phyloP scores from a whole-genome alignment of 2,329 filamentous ascomycete genomes.

The Fusarium falciforme region DNA sequence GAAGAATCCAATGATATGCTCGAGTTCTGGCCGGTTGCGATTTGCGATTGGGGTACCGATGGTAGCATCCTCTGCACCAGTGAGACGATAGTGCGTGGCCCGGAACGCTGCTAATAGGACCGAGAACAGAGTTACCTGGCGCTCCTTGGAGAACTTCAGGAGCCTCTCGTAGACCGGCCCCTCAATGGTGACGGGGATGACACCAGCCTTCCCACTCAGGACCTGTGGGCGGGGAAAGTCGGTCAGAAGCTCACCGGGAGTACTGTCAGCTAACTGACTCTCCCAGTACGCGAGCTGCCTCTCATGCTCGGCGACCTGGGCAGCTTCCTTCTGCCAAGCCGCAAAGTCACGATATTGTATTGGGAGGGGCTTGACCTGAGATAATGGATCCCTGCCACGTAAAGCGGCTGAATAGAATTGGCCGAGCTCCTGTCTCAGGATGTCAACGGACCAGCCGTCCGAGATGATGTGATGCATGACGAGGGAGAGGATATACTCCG shows the following conservation, averaged over 20 bases:
- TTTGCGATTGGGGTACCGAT: conserved; percentile 35
- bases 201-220: not conserved
- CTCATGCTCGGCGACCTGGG: conserved; percentile 36
- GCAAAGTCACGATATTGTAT: conserved; percentile 26
- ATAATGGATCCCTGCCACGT: conserved; percentile 10
- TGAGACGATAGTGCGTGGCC: conserved; percentile 40
- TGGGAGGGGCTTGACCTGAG: conserved; percentile 34
- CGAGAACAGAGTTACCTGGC: not conserved
- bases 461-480: conserved; percentile 39
- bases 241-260: conserved; percentile 15
- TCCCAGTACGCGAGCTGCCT: conserved; percentile 5
- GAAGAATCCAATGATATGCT: conserved; percentile 37
- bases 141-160: conserved; percentile 15
- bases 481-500: conserved; percentile 23
- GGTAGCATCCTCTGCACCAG: conserved; percentile 31
- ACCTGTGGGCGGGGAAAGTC: conserved; percentile 18
- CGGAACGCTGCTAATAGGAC: conserved; percentile 34
- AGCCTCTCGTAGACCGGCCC: conserved; percentile 4
- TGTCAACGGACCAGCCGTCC: conserved; percentile 38
- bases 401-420: conserved; percentile 24
- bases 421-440: conserved; percentile 13
- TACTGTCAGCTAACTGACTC: not conserved
- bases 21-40: conserved; percentile 18
- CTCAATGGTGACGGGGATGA: not conserved
- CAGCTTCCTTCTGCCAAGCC: conserved; percentile 37